Conservation (phyloP, 305 asterid genomes). For the Fraxinus sp. region DNA sequence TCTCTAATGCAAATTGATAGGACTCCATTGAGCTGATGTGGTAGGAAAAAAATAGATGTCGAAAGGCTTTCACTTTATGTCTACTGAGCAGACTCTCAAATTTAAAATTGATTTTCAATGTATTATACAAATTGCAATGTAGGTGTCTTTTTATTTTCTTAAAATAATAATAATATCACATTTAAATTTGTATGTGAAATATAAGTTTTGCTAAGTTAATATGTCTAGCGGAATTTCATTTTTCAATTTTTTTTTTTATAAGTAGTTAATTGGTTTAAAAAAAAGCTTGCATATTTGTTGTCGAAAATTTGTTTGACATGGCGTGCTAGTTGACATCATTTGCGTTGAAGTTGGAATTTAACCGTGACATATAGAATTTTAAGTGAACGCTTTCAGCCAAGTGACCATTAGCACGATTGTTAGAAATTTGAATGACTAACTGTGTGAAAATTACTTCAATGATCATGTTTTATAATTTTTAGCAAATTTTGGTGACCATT, state of each 20-base stretch:
- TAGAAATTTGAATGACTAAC: neutral
- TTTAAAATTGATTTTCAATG: too few relatives aligned
- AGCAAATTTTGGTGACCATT: neutral
- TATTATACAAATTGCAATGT: too few relatives aligned
- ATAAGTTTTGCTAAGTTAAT: neutral
- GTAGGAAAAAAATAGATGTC: neutral
- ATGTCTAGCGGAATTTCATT: neutral
- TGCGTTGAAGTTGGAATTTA: neutral
- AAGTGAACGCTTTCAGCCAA: neutral
- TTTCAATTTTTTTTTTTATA: neutral
- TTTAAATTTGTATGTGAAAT: neutral
- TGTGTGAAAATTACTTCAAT: neutral
- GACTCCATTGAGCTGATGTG: neutral
- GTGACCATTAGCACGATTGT: neutral
- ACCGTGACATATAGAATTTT: neutral
- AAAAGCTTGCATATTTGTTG: neutral
- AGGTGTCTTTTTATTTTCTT: neutral
- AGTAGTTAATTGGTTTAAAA: neutral
- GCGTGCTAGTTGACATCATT: neutral
- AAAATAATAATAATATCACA: neutral
- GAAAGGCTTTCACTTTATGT: neutral
- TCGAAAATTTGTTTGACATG: neutral
- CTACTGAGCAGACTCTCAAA: neutral
- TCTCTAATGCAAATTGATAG: neutral
- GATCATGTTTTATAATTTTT: neutral